Evolutionary conservation across 1,284 basidiomycete species (phyloP), one percentile per base, ranked within the genome.

Genomic region (Abortiporus biennis): DNA sequence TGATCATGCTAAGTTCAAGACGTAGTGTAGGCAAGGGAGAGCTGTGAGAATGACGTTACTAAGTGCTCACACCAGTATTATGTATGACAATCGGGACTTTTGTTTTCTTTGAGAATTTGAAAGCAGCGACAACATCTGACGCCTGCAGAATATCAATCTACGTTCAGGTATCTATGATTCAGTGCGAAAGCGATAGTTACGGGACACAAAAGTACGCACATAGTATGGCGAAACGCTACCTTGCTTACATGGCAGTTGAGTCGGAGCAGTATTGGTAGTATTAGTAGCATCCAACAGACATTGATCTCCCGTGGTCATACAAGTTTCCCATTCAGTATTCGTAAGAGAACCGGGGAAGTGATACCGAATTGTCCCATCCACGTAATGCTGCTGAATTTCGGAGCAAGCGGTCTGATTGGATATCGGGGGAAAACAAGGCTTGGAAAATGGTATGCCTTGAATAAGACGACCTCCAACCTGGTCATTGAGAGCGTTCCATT

Each of bases 91-190:
- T n/a, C n/a, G n/a, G n/a, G n/a, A n/a, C n/a, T n/a, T n/a, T n/a
- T 42, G 69, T 54, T 22, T 58, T 44, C 3, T 45, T 57, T 0
- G 66, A 66, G 49, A 72, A 71, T 17, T 54, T 54, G 16, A 72
- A 60, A 4, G 67, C 67, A 17, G 59, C 64, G 47, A 68, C 63
- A 4, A 74, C 49, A 45, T 69, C 68, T 17, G 31, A 45, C 3
- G 56, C 54, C 0, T 44, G 54, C 4, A 61, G 57, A 1, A 63
- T 67, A 37, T 74, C 71, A 4, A 74, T 29, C 27, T 29, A 29
- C 8, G 27, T n/a, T 29, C n/a, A n/a, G 8, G 9, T 9, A n/a
- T 29, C 27, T 29, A 16, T 30, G 9, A 24, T 15, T 37, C 29
- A 12, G n/a, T n/a, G n/a, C n/a, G 12, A 31, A 27, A 19, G 24